Evolutionary conservation across 305 asterid genomes (phyloP).

Genomic region (Andrographis paniculata): DNA sequence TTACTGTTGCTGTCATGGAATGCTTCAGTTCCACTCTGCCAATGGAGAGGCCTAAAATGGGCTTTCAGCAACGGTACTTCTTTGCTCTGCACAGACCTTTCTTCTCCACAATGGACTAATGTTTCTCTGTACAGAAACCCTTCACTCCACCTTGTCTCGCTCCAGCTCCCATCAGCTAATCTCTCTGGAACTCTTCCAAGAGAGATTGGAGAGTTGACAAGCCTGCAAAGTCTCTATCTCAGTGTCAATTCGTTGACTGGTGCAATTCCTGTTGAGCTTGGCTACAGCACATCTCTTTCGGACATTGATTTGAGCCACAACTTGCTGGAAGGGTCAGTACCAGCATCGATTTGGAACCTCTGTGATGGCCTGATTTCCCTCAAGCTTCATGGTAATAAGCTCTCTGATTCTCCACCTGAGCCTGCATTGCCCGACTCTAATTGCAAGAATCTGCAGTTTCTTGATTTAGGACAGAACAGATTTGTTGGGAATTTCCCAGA

Average conservation of each 20-base stretch:
- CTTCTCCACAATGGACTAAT: conserved; percentile 76
- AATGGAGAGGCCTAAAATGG: conserved; percentile 68
- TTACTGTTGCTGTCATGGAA: conserved; percentile 51
- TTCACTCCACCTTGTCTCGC: conserved; percentile 52
- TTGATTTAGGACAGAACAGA: conserved; percentile 77
- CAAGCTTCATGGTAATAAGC: conserved; percentile 61
- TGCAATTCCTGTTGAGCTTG: conserved; percentile 77
- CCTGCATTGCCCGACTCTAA: conserved; percentile 73
- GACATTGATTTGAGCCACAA: conserved; percentile 81
- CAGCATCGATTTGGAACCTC: conserved; percentile 87
- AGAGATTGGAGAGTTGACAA: conserved; percentile 71
- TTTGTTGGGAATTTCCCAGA: conserved; percentile 71
- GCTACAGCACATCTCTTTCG: conserved; percentile 64
- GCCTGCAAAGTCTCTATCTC: conserved; percentile 63
- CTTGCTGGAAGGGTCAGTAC: conserved; percentile 56
- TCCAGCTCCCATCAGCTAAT: conserved; percentile 89
- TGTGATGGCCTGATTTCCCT: conserved; percentile 70
- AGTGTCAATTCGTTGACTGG: conserved; percentile 67
- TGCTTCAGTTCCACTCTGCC: conserved; percentile 50
- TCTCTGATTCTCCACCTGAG: conserved; percentile 68
- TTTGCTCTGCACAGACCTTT: conserved; percentile 44
- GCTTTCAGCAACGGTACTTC: conserved; percentile 46
- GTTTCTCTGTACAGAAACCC: conserved; percentile 44
- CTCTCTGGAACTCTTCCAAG: conserved; percentile 71
- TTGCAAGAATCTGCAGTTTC: conserved; percentile 56